phyloP scores from a whole-genome alignment of 1,139 yeast genomes.

The Scheffersomyces stambukii region DNA sequence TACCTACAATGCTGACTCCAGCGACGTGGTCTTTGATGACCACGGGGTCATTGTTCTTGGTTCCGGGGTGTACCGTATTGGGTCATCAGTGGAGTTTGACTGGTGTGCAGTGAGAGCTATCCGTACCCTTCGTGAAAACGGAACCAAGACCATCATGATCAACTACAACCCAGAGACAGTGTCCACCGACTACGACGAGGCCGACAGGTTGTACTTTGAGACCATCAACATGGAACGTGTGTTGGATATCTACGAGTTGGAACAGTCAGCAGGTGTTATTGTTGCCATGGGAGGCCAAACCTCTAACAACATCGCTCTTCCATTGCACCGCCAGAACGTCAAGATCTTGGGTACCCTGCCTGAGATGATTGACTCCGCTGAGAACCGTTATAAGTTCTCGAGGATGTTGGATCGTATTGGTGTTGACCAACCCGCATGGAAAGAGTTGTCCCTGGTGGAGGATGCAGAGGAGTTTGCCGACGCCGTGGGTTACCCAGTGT shows the following conservation, averaged over 20 bases:
- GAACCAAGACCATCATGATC: constrained; percentile 90
- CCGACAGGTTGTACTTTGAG: constrained; percentile 93
- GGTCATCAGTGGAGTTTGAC: constrained; percentile 97
- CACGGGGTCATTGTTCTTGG: constrained; percentile 94
- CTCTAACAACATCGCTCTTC: constrained; percentile 93
- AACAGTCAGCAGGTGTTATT: constrained; percentile 83
- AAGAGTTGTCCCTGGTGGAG: constrained; percentile 79
- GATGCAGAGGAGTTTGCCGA: constrained; percentile 87
- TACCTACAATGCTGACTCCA: constrained; percentile 86
- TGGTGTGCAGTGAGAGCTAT: constrained; percentile 99
- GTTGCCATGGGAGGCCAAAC: constrained; percentile 97
- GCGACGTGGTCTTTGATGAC: constrained; percentile 82
- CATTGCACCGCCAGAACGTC: constrained; percentile 78
- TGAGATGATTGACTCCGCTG: constrained; percentile 93
- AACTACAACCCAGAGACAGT: constrained; percentile 99
- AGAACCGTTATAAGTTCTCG: constrained; percentile 97
- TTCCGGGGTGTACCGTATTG: constrained; percentile 97
- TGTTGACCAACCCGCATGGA: constrained; percentile 97
- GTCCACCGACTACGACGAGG: constrained; percentile 97
- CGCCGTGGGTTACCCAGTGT: constrained; percentile 88
- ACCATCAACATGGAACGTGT: constrained; percentile 94
- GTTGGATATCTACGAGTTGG: constrained; percentile 93
- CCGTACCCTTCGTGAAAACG: constrained; percentile 83
- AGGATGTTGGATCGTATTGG: constrained; percentile 86
- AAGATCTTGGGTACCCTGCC: constrained; percentile 93